phyloP scores from a whole-genome alignment of 2,329 filamentous ascomycete species.

The Xylogone sp. region DNA sequence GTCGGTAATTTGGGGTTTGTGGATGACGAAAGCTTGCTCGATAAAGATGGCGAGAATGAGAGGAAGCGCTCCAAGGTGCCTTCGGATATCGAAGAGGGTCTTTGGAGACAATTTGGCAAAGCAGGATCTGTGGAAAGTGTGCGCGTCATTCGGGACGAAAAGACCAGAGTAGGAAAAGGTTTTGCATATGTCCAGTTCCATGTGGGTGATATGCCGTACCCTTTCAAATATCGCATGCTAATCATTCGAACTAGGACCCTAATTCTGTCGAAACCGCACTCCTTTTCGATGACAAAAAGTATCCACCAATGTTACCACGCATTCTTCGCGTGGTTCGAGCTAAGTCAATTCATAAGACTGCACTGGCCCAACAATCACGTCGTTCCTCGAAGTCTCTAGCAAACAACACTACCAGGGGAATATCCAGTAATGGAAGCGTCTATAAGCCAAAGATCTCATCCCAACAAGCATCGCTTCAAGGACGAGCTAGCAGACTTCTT shows the following conservation, averaged over 20 bases:
- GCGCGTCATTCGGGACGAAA: constrained; percentile 82
- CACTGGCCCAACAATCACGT: constrained; percentile 16
- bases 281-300: constrained; percentile 84
- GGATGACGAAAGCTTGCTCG: constrained; percentile 76
- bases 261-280: constrained; percentile 91
- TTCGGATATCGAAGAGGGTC: constrained; percentile 86
- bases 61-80: constrained; percentile 73
- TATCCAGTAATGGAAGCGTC: constrained; percentile 29
- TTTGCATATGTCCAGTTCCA: constrained; percentile 97
- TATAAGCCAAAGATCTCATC: constrained; percentile 70
- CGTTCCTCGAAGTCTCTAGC: constrained; percentile 7
- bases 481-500: constrained; percentile 71
- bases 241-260: constrained; percentile 52
- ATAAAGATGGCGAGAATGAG: constrained; percentile 61
- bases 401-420: constrained; percentile 29
- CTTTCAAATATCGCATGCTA: constrained; percentile 9
- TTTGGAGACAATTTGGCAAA: constrained; percentile 77
- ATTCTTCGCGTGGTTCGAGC: constrained; percentile 82
- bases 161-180: constrained; percentile 91
- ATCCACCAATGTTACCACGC: constrained; percentile 89
- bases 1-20: constrained; percentile 96
- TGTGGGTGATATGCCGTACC: constrained; percentile 36
- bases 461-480: constrained; percentile 66
- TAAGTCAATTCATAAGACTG: constrained; percentile 35
- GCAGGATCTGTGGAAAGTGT: constrained; percentile 88